Conservation (phyloP, 2,329 filamentous ascomycete species). For the Sclerotinia sclerotiorum region DNA sequence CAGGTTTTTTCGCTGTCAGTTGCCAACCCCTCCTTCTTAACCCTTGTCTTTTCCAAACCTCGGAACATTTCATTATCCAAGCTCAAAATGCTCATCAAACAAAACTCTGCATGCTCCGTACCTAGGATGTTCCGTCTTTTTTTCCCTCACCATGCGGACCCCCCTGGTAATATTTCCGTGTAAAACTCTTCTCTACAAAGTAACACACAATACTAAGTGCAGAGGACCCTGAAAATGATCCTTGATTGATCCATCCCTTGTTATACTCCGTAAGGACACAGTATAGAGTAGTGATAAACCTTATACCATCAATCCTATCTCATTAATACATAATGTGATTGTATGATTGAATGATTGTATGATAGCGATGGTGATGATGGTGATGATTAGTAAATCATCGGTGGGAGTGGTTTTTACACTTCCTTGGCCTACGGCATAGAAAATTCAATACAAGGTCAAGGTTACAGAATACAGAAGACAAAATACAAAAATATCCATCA, state of each 20-base stretch:
- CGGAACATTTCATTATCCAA: background rate
- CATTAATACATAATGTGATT: background rate
- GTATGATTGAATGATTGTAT: background rate
- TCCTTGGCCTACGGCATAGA: conserved; percentile 3
- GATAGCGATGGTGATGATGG: background rate
- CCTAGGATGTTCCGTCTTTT: conserved; percentile 4
- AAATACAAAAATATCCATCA: background rate
- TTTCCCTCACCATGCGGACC: conserved; percentile 1
- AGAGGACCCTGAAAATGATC: background rate
- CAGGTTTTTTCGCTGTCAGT: background rate
- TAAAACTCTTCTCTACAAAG: background rate
- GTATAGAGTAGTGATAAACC: conserved; percentile 7
- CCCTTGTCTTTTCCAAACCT: background rate
- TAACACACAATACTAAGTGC: background rate
- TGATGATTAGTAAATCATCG: background rate
- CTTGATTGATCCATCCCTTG: background rate
- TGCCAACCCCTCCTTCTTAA: background rate
- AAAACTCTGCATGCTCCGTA: background rate
- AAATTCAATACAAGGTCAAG: background rate
- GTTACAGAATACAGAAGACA: background rate
- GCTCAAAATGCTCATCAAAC: conserved; percentile 17
- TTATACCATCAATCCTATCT: background rate
- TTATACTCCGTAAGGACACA: background rate
- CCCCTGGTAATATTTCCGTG: background rate
- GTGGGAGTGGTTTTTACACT: background rate